A percentile compares a stretch with the other conserved stretches of the same genome.
These are phyloP conservation scores for Neonectria neomacrospora DNA, from an alignment of 2,329 filamentous ascomycete species.

Conservation along the genomic window DNA sequence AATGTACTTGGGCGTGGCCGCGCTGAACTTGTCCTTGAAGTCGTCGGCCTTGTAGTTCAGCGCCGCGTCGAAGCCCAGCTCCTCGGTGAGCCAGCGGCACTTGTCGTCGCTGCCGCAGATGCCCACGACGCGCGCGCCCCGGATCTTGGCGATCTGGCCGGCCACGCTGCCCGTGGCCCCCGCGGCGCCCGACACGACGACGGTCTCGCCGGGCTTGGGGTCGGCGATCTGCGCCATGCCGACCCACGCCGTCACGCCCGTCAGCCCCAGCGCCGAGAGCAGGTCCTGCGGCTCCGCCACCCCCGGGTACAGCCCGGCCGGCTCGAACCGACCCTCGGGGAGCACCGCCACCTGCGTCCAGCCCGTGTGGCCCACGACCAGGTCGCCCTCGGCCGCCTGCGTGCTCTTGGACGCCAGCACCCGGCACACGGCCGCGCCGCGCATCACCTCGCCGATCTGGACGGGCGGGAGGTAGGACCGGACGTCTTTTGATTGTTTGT, in stretches of 20 bases:
- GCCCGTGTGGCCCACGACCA: conserved; percentile 65
- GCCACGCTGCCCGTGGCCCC: conserved; percentile 82
- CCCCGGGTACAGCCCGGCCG: conserved; percentile 53
- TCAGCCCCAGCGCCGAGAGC: conserved; percentile 71
- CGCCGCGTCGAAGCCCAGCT: conserved; percentile 74
- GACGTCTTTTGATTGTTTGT: no score
- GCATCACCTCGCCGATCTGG: conserved; percentile 75
- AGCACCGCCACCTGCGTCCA: conserved; percentile 76
- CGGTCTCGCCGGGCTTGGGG: conserved; percentile 75
- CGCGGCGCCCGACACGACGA: conserved; percentile 81
- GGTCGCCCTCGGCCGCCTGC: conserved; percentile 65
- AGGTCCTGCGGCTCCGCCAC: conserved; percentile 65
- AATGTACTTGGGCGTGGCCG: conserved; percentile 67
- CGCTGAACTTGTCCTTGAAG: conserved; percentile 69
- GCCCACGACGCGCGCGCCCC: conserved; percentile 71
- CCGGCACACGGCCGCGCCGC: conserved; percentile 68
- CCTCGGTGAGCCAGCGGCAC: conserved; percentile 71
- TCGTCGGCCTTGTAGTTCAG: conserved; percentile 76
- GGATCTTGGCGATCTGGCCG: conserved; percentile 81
- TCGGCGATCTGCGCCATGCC: conserved; percentile 76
- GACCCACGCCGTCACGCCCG: conserved; percentile 80
- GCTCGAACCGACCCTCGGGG: conserved; percentile 60
- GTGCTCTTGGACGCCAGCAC: conserved; percentile 69
- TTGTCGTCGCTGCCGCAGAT: conserved; percentile 75
- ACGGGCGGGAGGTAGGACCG: conserved; percentile 76